Evolutionary conservation across 108 stramenopile genomes (phyloP), one percentile per base, ranked within the genome.

Genomic region (Epithemia pelagica): DNA sequence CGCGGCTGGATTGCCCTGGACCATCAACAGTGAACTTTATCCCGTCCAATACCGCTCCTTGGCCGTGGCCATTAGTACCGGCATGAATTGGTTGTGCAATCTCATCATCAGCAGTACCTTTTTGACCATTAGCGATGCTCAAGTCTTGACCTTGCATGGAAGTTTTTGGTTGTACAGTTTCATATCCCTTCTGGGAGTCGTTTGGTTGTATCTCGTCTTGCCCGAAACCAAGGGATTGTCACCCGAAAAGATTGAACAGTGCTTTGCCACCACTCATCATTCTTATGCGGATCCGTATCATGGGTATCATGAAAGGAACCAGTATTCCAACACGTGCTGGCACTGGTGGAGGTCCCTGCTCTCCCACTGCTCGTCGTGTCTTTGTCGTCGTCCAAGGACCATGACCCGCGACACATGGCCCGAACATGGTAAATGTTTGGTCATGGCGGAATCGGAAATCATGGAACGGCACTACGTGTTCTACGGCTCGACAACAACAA

Each of bases 11-110:
- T 61, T 89, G 60, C 88, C 92, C 7, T 94, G 90, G 89, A 88
- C 87, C 21, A 83, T 94, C 56, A 87, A 87, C 64, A 79, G 82
- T 23, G 92, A 94, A 74, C 89, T 94, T 28, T 94, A 85, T 78
- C 82, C 88, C 20, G 60, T 77, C 32, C 69, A 81, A 52, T 74
- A 66, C 31, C 84, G 92, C 10, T 78, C 82, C 24, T 58, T 84
- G 33, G 84, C 82, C 27, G 76, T 82, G 1, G 72, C 80, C 21
- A 59, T 82, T 32, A 72, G 81, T 23, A 89, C 89, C 19, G 71
- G 75, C 19, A 76, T 78, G 31, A 89, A 88, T 70, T 91, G 92
- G 90, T 54, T 87, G 27, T 79, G 79, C 8, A 91, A 91, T 74
- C 64, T 88, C 24, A 33, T 86, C 2, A 73, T 94, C 20, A 76